phyloP scores from a whole-genome alignment of 495 filamentous ascomycete genomes.

The Niebla homalea region DNA sequence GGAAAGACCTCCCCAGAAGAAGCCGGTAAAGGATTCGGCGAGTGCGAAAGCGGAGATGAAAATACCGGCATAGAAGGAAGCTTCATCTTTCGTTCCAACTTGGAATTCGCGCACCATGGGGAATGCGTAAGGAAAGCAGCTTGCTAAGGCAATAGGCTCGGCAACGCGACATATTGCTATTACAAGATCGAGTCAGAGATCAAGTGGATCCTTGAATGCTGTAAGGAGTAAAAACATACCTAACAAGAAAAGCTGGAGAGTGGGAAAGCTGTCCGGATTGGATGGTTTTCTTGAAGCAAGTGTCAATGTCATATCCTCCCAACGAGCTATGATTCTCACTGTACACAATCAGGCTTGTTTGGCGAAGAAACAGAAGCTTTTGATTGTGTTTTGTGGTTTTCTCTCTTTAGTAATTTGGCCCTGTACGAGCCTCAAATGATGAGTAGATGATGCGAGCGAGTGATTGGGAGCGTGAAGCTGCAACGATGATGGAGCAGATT shows the following conservation, averaged over 20 bases:
- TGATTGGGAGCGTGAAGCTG: background rate
- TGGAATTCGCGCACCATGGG: conserved; percentile 63
- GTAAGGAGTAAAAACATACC: conserved; percentile 33
- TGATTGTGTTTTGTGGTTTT: background rate
- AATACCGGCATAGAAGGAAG: conserved; percentile 72
- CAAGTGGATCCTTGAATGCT: conserved; percentile 15
- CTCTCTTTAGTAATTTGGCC: background rate
- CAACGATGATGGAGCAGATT: background rate
- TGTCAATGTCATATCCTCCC: conserved; percentile 41
- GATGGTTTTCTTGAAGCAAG: conserved; percentile 30
- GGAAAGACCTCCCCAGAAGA: conserved; percentile 75
- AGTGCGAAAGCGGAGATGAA: conserved; percentile 75
- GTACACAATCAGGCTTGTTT: conserved; percentile 18
- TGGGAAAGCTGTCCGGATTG: conserved; percentile 46
- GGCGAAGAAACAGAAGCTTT: background rate
- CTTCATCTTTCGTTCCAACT: conserved; percentile 52
- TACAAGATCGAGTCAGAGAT: conserved; percentile 4
- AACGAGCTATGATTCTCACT: conserved; percentile 37
- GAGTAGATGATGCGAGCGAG: background rate
- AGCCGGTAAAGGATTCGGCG: conserved; percentile 65
- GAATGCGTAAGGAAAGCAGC: conserved; percentile 82
- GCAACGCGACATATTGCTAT: conserved; percentile 63
- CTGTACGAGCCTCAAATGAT: background rate
- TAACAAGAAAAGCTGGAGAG: conserved; percentile 61
- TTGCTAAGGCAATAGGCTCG: conserved; percentile 79